phyloP scores from a whole-genome alignment of 2,329 filamentous ascomycete species.

The Verticillium nonalfalfae region DNA sequence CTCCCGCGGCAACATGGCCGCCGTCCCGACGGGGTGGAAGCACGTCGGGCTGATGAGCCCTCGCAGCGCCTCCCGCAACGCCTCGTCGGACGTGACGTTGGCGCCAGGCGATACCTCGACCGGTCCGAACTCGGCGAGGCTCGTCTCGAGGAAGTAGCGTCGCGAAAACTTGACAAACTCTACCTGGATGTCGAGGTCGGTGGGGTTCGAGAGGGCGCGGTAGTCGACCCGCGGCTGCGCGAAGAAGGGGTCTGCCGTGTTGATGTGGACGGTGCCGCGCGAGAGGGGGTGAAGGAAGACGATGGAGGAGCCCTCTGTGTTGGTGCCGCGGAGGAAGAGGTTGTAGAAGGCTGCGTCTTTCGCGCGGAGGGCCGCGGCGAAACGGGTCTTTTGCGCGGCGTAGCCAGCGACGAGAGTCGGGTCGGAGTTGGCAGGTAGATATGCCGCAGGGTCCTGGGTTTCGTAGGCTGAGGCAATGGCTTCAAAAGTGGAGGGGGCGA shows the following conservation, averaged over 20 bases:
- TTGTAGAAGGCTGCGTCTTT: constrained; percentile 27
- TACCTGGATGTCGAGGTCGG: constrained; percentile 19
- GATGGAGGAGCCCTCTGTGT: constrained; percentile 4
- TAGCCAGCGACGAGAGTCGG: constrained; percentile 27
- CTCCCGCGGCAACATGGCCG: constrained; percentile 10
- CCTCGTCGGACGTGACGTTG: constrained; percentile 8
- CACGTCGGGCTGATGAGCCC: constrained; percentile 8
- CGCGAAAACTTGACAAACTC: constrained; percentile 19
- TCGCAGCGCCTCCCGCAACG: constrained; percentile 7
- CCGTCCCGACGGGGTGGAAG: constrained; percentile 9
- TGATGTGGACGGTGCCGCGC: constrained; percentile 23
- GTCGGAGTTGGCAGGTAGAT: constrained; percentile 20
- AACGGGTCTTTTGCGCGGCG: constrained; percentile 26
- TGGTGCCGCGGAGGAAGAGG: constrained; percentile 8
- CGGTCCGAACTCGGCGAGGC: constrained; percentile 21
- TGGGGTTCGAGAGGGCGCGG: constrained; percentile 17
- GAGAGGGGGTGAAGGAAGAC: constrained; percentile 12
- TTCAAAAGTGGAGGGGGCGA: constrained; percentile 12
- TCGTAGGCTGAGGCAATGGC: constrained; percentile 11
- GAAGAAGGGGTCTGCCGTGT: constrained; percentile 20
- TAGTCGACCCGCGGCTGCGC: constrained; percentile 20
- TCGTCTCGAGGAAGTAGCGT: constrained; percentile 27
- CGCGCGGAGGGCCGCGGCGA: constrained; percentile 24
- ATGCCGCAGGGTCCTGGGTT: constrained; percentile 16
- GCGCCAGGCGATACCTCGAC: constrained; percentile 18